Percentiles rank a stretch among this genome's conserved stretches.
Conservation (phyloP, 225 moss, liverwort and hornwort genomes). For the Polytrichum formosum region DNA sequence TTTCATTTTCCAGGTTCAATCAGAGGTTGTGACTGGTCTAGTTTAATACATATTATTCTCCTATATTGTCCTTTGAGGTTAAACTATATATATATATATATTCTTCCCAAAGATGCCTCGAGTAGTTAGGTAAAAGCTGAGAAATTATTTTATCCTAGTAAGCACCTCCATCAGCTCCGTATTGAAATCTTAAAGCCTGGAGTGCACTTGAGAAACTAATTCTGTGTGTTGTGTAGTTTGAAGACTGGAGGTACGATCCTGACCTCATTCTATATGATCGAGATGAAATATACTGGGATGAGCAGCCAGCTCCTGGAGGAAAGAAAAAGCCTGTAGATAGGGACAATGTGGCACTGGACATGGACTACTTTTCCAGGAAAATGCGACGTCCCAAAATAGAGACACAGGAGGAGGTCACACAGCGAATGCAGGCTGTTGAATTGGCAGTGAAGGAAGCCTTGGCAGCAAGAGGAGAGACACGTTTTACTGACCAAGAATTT, state of each 20-base stretch:
- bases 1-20: not conserved
- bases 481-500: conserved; percentile 69
- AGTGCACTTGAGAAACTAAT: not conserved
- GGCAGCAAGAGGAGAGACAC: conserved; percentile 56
- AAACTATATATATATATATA: no score
- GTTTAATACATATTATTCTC: no score
- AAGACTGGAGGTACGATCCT: conserved; percentile 60
- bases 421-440: conserved; percentile 67
- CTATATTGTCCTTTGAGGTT: no score
- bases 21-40: no score
- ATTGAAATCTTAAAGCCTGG: no score
- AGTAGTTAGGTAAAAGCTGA: no score
- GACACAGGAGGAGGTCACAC: conserved; percentile 64
- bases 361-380: conserved; percentile 60
- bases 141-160: no score
- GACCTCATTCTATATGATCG: conserved; percentile 47
- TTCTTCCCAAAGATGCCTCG: no score
- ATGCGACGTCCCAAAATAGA: conserved; percentile 59
- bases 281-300: conserved; percentile 64
- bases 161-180: no score
- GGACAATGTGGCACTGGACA: conserved; percentile 49
- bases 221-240: conserved; percentile 31
- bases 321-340: conserved; percentile 56
- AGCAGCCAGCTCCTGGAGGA: conserved; percentile 49
- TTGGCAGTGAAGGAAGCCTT: conserved; percentile 66